phyloP scores from a whole-genome alignment of 2,329 filamentous ascomycete species.

The Drechslerella dactyloides region DNA sequence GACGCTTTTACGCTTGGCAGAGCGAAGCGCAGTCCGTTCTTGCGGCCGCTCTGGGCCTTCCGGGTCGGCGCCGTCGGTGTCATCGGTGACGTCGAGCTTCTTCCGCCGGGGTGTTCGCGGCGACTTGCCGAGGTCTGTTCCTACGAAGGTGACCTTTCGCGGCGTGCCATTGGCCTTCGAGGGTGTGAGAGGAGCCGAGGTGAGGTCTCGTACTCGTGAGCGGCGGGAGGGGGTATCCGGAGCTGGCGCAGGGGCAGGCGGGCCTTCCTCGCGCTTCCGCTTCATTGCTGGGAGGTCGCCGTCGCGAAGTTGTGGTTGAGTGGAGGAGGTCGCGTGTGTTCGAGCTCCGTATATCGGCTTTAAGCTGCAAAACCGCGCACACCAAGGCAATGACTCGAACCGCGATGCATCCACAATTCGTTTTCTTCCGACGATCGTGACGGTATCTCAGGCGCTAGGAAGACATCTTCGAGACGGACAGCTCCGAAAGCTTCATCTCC shows the following conservation, averaged over 20 bases:
- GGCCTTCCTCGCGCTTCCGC: constrained; percentile 46
- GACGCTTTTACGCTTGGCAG: constrained; percentile 84
- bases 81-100: constrained; percentile 34
- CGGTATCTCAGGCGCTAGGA: no score
- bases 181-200: constrained; percentile 22
- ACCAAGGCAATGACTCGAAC: neutral
- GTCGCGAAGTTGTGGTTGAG: neutral
- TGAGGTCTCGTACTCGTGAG: constrained; percentile 31
- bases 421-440: no score
- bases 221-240: constrained; percentile 35
- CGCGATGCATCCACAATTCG: neutral
- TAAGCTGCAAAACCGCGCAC: neutral
- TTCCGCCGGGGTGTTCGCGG: constrained; percentile 43
- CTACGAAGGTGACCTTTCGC: constrained; percentile 38
- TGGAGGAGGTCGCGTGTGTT: neutral
- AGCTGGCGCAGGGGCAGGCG: constrained; percentile 19
- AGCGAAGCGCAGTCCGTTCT: constrained; percentile 70
- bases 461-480: no score
- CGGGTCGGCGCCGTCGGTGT: constrained; percentile 11
- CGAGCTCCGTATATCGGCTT: constrained; percentile 4
- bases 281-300: constrained; percentile 33
- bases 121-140: constrained; percentile 20
- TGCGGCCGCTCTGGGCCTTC: constrained; percentile 34
- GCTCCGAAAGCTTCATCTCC: no score
- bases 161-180: constrained; percentile 42